A percentile compares a stretch with the other conserved stretches of the same genome.
Evolutionary conservation across 129 eudicot species (phyloP).

Genomic region (Tagetes patula): DNA sequence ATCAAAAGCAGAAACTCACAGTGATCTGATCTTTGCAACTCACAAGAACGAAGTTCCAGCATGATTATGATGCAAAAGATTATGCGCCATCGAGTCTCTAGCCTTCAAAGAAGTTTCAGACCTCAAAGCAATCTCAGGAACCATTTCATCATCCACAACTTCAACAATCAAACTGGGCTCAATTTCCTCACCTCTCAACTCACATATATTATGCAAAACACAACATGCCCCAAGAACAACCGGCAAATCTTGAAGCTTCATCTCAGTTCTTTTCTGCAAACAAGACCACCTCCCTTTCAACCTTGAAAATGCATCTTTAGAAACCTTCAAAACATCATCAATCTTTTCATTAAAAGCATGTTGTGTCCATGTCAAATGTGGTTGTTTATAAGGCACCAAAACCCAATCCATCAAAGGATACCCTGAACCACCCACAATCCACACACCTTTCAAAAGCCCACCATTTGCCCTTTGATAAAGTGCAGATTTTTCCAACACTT

Average conservation of each 20-base stretch:
- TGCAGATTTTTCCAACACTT: conserved; percentile 68
- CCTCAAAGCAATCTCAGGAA: conserved; percentile 59
- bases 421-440: conserved; percentile 72
- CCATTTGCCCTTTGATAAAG: conserved; percentile 67
- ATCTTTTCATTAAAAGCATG: conserved; percentile 78
- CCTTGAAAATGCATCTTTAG: conserved; percentile 62
- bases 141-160: conserved; percentile 75
- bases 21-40: neutral
- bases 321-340: conserved; percentile 48
- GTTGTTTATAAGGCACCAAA: conserved; percentile 66
- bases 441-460: conserved; percentile 58
- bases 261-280: conserved; percentile 77
- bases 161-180: conserved; percentile 46
- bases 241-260: conserved; percentile 80
- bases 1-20: conserved; percentile 11
- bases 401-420: conserved; percentile 84
- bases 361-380: conserved; percentile 75
- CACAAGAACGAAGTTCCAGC: conserved; percentile 16
- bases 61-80: conserved; percentile 68
- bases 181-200: conserved; percentile 59
- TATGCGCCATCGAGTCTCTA: conserved; percentile 73
- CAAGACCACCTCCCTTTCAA: conserved; percentile 82
- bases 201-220: conserved; percentile 80
- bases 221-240: conserved; percentile 82
- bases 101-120: conserved; percentile 55